Evolutionary conservation across 495 filamentous ascomycete genomes (phyloP), one percentile per base, ranked within the genome.

Genomic region (Xylaria nigripes): DNA sequence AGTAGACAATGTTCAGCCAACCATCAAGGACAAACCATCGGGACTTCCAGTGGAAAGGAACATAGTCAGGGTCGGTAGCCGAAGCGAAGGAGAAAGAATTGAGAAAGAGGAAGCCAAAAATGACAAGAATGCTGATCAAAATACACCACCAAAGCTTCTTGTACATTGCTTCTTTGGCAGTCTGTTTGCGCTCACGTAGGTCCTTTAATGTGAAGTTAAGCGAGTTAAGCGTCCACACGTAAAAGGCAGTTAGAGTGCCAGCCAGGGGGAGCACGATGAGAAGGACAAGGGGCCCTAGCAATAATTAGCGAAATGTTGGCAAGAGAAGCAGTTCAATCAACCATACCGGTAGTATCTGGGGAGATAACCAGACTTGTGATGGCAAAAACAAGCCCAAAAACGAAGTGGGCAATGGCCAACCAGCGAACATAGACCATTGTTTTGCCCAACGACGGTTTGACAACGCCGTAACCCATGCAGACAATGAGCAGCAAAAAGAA

Each of bases 121-220:
- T 96, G 47, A 97, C 88, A 50, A 96, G 73, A 66, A 99, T 95
- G 61, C 86, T 90, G 51, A 78, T 78, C 15, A 99, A 76, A 55
- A 99, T 94, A 68, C 89, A 91, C 89, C 89, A 99, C 93, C 93
- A 99, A 22, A 99, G 84, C 69, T 94, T 95, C 72, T 88, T 90
- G 75, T 97, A 99, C 93, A 99, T 99, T 67, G 81, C 69, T 19
- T 87, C 86, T 68, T 99, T 99, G 52, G 85, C 85, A 67, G 85
- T 87, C 71, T 99, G 93, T 70, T 95, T 96, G 42, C 93, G 83
- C 63, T 93, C 90, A 13, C 87, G 76, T 6, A 99, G 81, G 63
- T 97, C 92, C 71, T 96, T 97, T 78, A 96, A 93, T 0, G 93
- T 99, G 45, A 81, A 72, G 66, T 91, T 95, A 51, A 99, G 76